Evolutionary conservation across 257 asterid genomes (phyloP).

Genomic region (Perilla frutescens): DNA sequence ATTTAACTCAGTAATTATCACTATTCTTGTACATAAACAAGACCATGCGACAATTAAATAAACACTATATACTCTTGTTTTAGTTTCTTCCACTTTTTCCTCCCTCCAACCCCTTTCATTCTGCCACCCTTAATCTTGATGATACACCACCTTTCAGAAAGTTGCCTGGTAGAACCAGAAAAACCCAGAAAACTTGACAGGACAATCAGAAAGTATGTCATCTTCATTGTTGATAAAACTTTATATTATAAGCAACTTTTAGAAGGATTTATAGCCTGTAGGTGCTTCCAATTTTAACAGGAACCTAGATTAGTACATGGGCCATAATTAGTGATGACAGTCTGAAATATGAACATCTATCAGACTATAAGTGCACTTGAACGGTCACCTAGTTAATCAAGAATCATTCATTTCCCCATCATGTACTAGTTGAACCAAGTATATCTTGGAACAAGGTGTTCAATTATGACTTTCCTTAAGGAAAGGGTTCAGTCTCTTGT

Average conservation of each 20-base stretch:
- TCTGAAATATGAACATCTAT: conserved; percentile 1
- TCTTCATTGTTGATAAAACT: background rate
- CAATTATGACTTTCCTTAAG: conserved; percentile 8
- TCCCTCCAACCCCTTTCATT: too few species aligned
- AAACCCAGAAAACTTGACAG: background rate
- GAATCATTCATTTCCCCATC: conserved; percentile 10
- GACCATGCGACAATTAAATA: too few species aligned
- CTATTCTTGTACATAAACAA: too few species aligned
- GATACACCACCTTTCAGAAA: background rate
- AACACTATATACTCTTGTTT: background rate
- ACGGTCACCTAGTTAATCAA: background rate
- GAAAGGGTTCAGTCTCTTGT: conserved; percentile 8
- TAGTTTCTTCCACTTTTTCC: background rate
- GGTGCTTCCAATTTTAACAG: background rate
- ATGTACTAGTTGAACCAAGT: conserved; percentile 1
- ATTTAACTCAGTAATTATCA: background rate
- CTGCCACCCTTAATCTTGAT: too few species aligned
- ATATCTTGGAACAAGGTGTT: conserved; percentile 6
- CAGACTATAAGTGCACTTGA: background rate
- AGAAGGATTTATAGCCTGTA: background rate
- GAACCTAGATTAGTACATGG: background rate
- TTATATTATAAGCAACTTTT: background rate
- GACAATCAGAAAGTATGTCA: background rate
- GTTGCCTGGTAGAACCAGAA: background rate
- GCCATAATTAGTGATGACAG: background rate